Evolutionary conservation across 768 basidiomycete species (phyloP).

Genomic region (Hygrophorus russula): DNA sequence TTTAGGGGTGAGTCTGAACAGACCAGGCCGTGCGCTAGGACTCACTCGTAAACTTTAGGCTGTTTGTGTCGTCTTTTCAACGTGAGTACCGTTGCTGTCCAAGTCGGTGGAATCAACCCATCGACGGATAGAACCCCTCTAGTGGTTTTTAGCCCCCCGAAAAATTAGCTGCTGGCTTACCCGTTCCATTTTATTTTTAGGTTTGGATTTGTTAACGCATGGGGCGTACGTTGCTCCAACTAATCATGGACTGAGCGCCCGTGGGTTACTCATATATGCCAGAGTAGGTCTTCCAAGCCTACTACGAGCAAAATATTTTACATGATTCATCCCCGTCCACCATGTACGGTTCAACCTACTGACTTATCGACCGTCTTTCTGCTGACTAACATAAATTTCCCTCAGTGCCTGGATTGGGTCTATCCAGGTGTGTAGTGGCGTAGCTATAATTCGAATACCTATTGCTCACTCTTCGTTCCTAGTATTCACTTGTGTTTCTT

Average conservation of each 20-base stretch:
- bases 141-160: not conserved
- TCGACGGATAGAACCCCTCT: not conserved
- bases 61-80: constrained; percentile 24
- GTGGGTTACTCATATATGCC: not conserved
- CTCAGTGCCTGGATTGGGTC: constrained; percentile 24
- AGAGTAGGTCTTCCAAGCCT: constrained; percentile 44
- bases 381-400: not conserved
- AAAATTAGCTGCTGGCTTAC: not conserved
- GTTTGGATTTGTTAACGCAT: constrained; percentile 44
- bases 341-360: constrained; percentile 34
- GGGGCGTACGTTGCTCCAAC: constrained; percentile 34
- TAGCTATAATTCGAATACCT: not conserved
- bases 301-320: constrained; percentile 40
- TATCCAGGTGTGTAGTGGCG: constrained; percentile 10
- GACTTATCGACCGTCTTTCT: not conserved
- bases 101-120: not conserved
- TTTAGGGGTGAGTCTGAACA: constrained; percentile 20
- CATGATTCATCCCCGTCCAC: constrained; percentile 31
- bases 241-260: not conserved
- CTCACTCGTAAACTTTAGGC: not conserved
- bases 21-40: not conserved
- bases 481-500: constrained; percentile 40
- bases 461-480: not conserved
- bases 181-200: constrained; percentile 19
- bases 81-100: constrained; percentile 16